phyloP scores from a whole-genome alignment of 306 rosid genomes.

The Quercus agrifolia region DNA sequence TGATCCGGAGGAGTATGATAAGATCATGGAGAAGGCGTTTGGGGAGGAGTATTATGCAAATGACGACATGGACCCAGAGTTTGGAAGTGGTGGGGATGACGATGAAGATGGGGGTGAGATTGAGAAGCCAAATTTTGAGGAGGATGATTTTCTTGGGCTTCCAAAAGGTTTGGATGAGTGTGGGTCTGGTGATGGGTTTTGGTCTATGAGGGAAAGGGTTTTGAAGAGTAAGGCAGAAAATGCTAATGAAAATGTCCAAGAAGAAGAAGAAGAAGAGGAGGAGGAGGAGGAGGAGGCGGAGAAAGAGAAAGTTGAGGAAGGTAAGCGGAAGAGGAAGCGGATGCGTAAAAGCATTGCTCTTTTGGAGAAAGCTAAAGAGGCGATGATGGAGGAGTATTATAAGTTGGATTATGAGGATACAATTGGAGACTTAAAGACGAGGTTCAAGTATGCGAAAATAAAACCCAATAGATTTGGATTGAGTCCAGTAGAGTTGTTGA shows the following conservation, averaged over 20 bases:
- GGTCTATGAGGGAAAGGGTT: conserved; percentile 59
- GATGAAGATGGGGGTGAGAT: conserved; percentile 47
- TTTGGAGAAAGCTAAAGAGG: conserved; percentile 76
- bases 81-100: conserved; percentile 44
- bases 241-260: conserved; percentile 12
- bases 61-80: conserved; percentile 56
- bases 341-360: conserved; percentile 47
- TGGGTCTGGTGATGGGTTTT: conserved; percentile 60
- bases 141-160: conserved; percentile 83
- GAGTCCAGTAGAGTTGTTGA: conserved; percentile 46
- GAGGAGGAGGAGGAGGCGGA: no score
- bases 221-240: conserved; percentile 35
- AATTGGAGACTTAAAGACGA: conserved; percentile 82
- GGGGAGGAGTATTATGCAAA: conserved; percentile 63
- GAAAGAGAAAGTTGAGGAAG: conserved; percentile 31
- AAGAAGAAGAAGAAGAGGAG: background rate
- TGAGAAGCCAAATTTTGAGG: conserved; percentile 80
- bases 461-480: conserved; percentile 67
- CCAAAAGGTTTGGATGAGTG: conserved; percentile 61
- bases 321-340: conserved; percentile 64
- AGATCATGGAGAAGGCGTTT: conserved; percentile 77
- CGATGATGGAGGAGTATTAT: conserved; percentile 90
- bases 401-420: conserved; percentile 85
- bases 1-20: conserved; percentile 81
- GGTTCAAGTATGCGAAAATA: conserved; percentile 87